Evolutionary conservation across 2,329 filamentous ascomycete species (phyloP).

Genomic region (Amesomyces nigricolor): DNA sequence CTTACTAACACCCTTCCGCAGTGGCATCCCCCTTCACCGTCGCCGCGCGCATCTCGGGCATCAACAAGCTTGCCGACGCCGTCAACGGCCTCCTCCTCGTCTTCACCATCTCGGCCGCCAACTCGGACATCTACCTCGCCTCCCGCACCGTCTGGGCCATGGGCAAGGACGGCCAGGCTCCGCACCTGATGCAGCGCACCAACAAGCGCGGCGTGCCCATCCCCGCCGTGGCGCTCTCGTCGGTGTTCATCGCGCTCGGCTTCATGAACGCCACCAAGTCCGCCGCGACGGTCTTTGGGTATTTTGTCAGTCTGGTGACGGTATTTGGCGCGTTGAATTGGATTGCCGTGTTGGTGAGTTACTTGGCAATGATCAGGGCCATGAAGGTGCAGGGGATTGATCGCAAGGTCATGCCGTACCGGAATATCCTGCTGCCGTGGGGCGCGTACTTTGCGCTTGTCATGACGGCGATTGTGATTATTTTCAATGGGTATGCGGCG

Average conservation of each 20-base stretch:
- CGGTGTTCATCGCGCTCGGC: slow-evolving; percentile 34
- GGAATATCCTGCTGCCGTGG: slow-evolving; percentile 36
- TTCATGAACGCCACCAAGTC: slow-evolving; percentile 38
- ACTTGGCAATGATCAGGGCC: slow-evolving; percentile 36
- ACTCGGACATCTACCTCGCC: slow-evolving; percentile 50
- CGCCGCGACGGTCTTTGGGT: slow-evolving; percentile 36
- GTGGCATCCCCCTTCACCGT: slow-evolving; percentile 50
- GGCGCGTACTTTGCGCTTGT: slow-evolving; percentile 34
- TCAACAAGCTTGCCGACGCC: slow-evolving; percentile 47
- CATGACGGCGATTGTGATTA: slow-evolving; percentile 42
- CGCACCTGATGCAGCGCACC: slow-evolving; percentile 31
- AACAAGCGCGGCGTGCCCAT: slow-evolving; percentile 38
- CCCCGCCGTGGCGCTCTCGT: slow-evolving; percentile 34
- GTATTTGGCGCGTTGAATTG: slow-evolving; percentile 41
- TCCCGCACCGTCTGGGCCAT: slow-evolving; percentile 38
- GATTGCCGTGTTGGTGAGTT: slow-evolving; percentile 37
- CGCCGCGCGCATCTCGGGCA: slow-evolving; percentile 48
- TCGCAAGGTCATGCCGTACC: slow-evolving; percentile 34
- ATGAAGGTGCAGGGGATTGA: slow-evolving; percentile 35
- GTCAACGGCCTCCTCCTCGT: slow-evolving; percentile 57
- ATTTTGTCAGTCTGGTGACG: slow-evolving; percentile 40
- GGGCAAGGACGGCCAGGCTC: slow-evolving; percentile 38
- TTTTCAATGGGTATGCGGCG: slow-evolving; percentile 59
- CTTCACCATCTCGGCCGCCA: slow-evolving; percentile 54
- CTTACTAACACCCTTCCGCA: slow-evolving; percentile 1